A percentile compares a stretch with the other conserved stretches of the same genome.
phyloP scores from a whole-genome alignment of 2,329 filamentous ascomycete species.

The Juglanconis juglandina region DNA sequence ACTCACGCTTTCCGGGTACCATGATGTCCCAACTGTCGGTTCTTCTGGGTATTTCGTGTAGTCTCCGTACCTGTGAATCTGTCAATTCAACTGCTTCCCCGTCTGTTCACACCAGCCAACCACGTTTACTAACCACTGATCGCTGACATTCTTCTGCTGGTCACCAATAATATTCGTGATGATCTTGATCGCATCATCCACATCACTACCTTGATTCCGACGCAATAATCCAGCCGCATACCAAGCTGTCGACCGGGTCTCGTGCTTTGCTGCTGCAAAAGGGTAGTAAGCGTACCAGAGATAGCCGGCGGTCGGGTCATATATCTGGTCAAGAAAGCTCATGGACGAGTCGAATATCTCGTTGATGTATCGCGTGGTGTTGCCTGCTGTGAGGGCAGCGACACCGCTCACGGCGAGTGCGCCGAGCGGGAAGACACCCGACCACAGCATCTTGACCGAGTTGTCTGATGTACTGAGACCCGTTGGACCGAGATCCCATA shows the following conservation, averaged over 20 bases:
- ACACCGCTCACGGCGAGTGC: conserved; percentile 7
- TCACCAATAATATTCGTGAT: conserved; percentile 50
- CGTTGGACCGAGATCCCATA: not conserved
- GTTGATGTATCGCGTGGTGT: conserved; percentile 17
- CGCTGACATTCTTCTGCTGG: conserved; percentile 49
- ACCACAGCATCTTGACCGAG: conserved; percentile 9
- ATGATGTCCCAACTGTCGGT: conserved; percentile 49
- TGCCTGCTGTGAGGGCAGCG: not conserved
- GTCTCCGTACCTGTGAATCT: conserved; percentile 37
- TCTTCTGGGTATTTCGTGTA: conserved; percentile 56
- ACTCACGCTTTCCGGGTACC: conserved; percentile 35
- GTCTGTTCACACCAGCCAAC: too few species aligned
- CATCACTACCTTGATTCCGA: conserved; percentile 48
- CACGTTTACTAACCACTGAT: conserved; percentile 47
- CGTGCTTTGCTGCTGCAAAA: conserved; percentile 51
- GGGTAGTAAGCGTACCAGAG: conserved; percentile 46
- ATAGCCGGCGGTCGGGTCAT: conserved; percentile 50
- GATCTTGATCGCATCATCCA: conserved; percentile 48
- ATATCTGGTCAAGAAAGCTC: conserved; percentile 52
- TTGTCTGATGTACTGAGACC: not conserved
- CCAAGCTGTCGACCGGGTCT: conserved; percentile 56
- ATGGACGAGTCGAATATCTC: conserved; percentile 47
- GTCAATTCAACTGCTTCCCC: not conserved
- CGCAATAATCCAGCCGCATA: conserved; percentile 57
- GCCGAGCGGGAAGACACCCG: not conserved